A percentile compares a stretch with the other conserved stretches of the same genome.
phyloP scores from a whole-genome alignment of 352 stramenopile genomes.

The Thalassiosira exigua region DNA sequence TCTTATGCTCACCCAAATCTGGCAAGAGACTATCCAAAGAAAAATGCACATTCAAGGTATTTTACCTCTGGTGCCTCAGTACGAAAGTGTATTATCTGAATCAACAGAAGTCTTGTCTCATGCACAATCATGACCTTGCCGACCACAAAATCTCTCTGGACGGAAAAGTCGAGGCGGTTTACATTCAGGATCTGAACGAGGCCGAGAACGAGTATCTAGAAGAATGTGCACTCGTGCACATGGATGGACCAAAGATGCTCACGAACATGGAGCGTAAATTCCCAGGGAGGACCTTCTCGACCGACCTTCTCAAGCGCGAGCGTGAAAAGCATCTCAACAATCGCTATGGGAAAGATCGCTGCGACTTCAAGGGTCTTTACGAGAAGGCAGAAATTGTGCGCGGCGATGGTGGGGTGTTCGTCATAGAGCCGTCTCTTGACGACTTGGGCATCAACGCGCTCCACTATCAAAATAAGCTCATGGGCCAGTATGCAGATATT shows the following conservation, averaged over 20 bases:
- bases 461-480: constrained; percentile 12
- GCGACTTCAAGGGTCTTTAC: not conserved
- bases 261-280: not conserved
- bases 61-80: not conserved
- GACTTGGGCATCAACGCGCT: constrained; percentile 19
- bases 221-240: not conserved
- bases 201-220: not conserved
- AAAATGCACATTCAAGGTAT: not conserved
- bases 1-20: not conserved
- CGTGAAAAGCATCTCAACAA: not conserved
- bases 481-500: constrained; percentile 4
- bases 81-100: not conserved
- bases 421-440: constrained; percentile 7
- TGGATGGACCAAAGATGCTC: not conserved
- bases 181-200: not conserved
- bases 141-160: not conserved
- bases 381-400: not conserved
- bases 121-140: not conserved
- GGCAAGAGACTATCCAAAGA: not conserved
- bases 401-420: constrained; percentile 7
- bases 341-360: not conserved
- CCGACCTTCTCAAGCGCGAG: not conserved
- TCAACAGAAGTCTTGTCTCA: not conserved
- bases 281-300: not conserved
- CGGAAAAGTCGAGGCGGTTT: not conserved